A percentile compares a stretch with the other conserved stretches of the same genome.
phyloP scores from a whole-genome alignment of 2,329 filamentous ascomycete genomes.

The Clonostachys rhizophaga region DNA sequence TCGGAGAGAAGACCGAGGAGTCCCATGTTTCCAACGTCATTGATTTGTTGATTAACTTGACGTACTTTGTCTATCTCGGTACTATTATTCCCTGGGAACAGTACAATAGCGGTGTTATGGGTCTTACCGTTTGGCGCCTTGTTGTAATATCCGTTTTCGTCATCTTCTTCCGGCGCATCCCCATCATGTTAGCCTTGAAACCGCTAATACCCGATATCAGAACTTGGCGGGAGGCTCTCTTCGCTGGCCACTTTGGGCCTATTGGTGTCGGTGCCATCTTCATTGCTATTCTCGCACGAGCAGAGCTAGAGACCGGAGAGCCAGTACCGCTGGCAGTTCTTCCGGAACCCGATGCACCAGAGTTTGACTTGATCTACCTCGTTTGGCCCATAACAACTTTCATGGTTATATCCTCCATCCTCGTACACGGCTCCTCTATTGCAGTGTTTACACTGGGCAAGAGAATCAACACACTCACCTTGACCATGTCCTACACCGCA shows the following conservation, averaged over 20 bases:
- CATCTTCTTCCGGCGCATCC: conserved; percentile 91
- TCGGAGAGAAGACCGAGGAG: conserved; percentile 95
- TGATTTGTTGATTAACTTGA: conserved; percentile 91
- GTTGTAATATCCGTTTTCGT: conserved; percentile 93
- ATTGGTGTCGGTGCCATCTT: conserved; percentile 98
- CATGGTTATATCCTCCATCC: conserved; percentile 87
- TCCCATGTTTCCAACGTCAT: conserved; percentile 99
- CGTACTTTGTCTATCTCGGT: conserved; percentile 97
- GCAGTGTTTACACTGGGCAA: conserved; percentile 97
- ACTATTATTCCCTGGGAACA: conserved; percentile 95
- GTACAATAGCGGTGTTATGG: conserved; percentile 72
- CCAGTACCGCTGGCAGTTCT: conserved; percentile 68
- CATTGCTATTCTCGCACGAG: conserved; percentile 84
- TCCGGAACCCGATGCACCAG: conserved; percentile 46
- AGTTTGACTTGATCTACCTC: conserved; percentile 70
- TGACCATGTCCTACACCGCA: conserved; percentile 94
- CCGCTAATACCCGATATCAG: conserved; percentile 95
- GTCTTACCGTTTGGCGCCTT: conserved; percentile 80
- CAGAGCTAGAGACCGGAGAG: conserved; percentile 75
- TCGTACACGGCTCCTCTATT: conserved; percentile 96
- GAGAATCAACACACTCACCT: conserved; percentile 91
- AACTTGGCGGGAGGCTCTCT: conserved; percentile 94
- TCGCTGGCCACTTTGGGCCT: conserved; percentile 95
- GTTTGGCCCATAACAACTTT: conserved; percentile 98
- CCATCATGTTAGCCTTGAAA: conserved; percentile 88